Evolutionary conservation across 169 alveolate species (phyloP).

Genomic region (Sarcocystis neurona): DNA sequence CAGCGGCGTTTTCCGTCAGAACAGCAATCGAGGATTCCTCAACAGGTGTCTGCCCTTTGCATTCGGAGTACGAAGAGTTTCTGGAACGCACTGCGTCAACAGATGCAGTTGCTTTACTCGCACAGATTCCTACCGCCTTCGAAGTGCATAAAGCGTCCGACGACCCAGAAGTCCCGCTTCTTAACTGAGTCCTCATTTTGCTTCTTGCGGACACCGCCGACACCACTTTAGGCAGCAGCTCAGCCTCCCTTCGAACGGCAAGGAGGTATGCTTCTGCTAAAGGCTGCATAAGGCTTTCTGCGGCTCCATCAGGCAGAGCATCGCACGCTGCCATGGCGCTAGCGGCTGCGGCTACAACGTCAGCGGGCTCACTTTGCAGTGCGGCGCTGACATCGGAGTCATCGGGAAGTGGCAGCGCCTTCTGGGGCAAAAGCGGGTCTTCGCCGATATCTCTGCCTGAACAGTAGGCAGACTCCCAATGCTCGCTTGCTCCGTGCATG

Average conservation of each 20-base stretch:
- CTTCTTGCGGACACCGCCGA: not conserved
- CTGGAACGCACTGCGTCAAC: too few species aligned
- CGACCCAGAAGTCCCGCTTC: too few species aligned
- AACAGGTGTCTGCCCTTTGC: too few species aligned
- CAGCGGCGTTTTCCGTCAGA: too few species aligned
- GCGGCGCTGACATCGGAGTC: not conserved
- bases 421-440: constrained; percentile 34
- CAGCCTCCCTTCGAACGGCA: constrained; percentile 26
- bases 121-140: too few species aligned
- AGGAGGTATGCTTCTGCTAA: constrained; percentile 22
- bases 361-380: not conserved
- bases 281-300: not conserved
- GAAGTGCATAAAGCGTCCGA: too few species aligned
- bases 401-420: constrained; percentile 3
- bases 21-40: too few species aligned
- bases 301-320: not conserved
- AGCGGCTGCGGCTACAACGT: constrained; percentile 10
- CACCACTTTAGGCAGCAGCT: not conserved
- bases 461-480: too few species aligned
- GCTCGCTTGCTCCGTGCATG: too few species aligned
- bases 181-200: not conserved
- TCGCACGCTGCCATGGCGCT: constrained; percentile 20
- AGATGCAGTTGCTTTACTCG: too few species aligned
- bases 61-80: too few species aligned
- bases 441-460: too few species aligned